These are phyloP conservation scores for Termitomyces eurrhizus DNA, from an alignment of 768 basidiomycete species.

Conservation along the genomic window DNA sequence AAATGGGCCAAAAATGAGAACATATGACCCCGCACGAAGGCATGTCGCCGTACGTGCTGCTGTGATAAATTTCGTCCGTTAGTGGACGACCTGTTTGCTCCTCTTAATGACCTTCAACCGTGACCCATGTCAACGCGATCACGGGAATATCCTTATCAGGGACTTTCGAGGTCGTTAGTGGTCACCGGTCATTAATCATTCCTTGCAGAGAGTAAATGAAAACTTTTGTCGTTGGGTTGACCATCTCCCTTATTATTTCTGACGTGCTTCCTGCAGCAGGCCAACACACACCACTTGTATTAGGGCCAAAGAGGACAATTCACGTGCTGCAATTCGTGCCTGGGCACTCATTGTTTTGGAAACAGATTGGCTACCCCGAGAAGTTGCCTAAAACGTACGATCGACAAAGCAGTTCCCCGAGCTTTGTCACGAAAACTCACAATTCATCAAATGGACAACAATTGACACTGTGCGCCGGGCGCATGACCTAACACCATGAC, in stretches of 20 bases:
- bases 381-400: neutral
- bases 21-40: neutral
- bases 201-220: neutral
- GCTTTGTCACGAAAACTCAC: slow-evolving; percentile 6
- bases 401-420: neutral
- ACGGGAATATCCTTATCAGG: neutral
- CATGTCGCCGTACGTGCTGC: neutral
- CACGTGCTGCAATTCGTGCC: neutral
- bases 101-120: neutral
- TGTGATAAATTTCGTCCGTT: neutral
- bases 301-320: neutral
- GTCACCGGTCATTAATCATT: neutral
- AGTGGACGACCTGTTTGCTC: neutral
- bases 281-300: too few species aligned
- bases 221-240: neutral
- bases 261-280: neutral
- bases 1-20: neutral
- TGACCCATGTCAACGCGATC: neutral
- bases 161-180: neutral
- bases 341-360: neutral
- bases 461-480: slow-evolving; percentile 1
- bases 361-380: neutral
- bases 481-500: neutral
- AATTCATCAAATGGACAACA: slow-evolving; percentile 1
- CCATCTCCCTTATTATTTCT: neutral